Evolutionary conservation across 768 basidiomycete species (phyloP).

Genomic region (Coprinellus micaceus): DNA sequence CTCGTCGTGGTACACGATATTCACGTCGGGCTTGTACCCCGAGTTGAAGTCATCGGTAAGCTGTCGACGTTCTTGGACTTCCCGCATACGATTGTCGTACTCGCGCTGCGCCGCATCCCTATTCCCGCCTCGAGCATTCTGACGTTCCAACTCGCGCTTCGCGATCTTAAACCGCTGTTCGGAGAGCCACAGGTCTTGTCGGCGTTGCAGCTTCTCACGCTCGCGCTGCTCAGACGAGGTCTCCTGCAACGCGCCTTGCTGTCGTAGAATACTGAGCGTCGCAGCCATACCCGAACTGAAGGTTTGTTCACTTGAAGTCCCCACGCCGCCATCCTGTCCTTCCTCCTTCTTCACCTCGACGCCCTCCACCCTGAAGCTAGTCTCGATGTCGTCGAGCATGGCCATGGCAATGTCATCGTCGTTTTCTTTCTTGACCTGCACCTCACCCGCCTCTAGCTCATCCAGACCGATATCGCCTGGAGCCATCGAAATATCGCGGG

Average conservation of each 20-base stretch:
- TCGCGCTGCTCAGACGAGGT: slow-evolving; percentile 60
- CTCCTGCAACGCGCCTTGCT: slow-evolving; percentile 82
- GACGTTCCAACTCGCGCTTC: slow-evolving; percentile 75
- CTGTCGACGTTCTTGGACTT: slow-evolving; percentile 86
- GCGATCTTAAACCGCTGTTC: slow-evolving; percentile 74
- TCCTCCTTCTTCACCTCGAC: slow-evolving; percentile 43
- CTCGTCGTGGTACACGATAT: slow-evolving; percentile 96
- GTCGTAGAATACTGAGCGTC: slow-evolving; percentile 81
- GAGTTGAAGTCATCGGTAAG: slow-evolving; percentile 80
- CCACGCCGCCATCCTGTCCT: slow-evolving; percentile 35
- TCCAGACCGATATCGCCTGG: slow-evolving; percentile 60
- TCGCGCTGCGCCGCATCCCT: slow-evolving; percentile 94
- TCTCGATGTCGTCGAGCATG: slow-evolving; percentile 77
- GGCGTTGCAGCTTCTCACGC: slow-evolving; percentile 78
- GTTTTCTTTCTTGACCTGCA: slow-evolving; percentile 76
- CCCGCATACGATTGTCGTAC: slow-evolving; percentile 88
- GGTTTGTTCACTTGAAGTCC: slow-evolving; percentile 74
- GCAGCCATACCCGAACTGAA: slow-evolving; percentile 85
- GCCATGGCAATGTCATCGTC: slow-evolving; percentile 64
- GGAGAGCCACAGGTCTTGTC: slow-evolving; percentile 87
- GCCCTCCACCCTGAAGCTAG: slow-evolving; percentile 61
- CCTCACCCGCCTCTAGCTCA: slow-evolving; percentile 81
- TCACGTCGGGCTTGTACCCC: slow-evolving; percentile 90
- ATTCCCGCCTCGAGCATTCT: slow-evolving; percentile 72
- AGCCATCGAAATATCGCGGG: slow-evolving; percentile 54